Evolutionary conservation across 768 basidiomycete species (phyloP).

Genomic region (Suillus clintonianus): DNA sequence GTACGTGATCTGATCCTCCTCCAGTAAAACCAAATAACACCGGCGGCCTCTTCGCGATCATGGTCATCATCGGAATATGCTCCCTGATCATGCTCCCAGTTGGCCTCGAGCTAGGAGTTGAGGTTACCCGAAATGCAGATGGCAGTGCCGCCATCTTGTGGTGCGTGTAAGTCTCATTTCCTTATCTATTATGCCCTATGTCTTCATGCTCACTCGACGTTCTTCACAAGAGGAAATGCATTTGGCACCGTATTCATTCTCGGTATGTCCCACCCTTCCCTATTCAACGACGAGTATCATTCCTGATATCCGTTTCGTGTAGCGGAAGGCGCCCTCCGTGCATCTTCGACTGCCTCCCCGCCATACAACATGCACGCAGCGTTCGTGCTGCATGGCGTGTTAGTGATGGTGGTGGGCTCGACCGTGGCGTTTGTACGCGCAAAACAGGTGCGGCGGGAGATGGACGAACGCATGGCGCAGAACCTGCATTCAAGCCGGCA

Average conservation of each 20-base stretch:
- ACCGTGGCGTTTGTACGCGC: constrained; percentile 57
- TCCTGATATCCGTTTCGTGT: neutral
- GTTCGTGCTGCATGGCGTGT: constrained; percentile 64
- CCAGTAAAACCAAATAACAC: constrained; percentile 64
- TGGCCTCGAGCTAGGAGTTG: constrained; percentile 75
- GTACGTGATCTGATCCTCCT: constrained; percentile 3
- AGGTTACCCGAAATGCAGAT: constrained; percentile 79
- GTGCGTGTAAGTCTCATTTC: constrained; percentile 55
- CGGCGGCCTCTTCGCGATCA: constrained; percentile 62
- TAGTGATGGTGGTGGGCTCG: constrained; percentile 42
- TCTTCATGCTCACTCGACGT: neutral
- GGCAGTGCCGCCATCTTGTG: constrained; percentile 76
- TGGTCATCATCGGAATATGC: constrained; percentile 65
- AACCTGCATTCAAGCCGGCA: neutral
- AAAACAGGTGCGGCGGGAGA: constrained; percentile 58
- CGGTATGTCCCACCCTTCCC: constrained; percentile 39
- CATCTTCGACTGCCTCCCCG: constrained; percentile 56
- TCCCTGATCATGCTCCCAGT: constrained; percentile 76
- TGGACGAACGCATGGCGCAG: constrained; percentile 56
- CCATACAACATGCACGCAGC: constrained; percentile 73
- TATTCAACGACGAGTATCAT: neutral
- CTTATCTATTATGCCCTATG: neutral
- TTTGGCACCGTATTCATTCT: constrained; percentile 64
- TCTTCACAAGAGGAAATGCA: constrained; percentile 56
- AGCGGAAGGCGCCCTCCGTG: constrained; percentile 74